Evolutionary conservation across 495 filamentous ascomycete genomes (phyloP).

Genomic region (Eremomyces bilateralis): DNA sequence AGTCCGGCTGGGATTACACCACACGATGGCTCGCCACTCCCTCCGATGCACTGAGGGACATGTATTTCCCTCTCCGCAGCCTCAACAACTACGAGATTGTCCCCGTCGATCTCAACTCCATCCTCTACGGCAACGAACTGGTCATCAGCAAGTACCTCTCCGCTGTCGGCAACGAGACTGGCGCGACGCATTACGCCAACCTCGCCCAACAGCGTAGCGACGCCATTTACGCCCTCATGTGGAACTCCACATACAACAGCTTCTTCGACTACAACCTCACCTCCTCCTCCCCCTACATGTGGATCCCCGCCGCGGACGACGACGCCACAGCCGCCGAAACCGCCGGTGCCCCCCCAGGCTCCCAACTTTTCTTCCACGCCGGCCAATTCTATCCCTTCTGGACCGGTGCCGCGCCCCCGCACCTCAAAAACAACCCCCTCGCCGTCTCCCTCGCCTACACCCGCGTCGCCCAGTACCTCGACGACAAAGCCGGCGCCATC

Average conservation of each 20-base stretch:
- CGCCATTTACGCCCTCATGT: slow-evolving; percentile 12
- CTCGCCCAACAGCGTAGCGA: slow-evolving; percentile 7
- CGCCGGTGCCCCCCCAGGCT: slow-evolving; percentile 8
- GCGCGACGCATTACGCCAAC: slow-evolving; percentile 3
- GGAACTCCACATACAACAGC: slow-evolving; percentile 8
- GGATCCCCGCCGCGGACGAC: slow-evolving; percentile 4
- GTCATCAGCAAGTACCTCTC: slow-evolving; percentile 7
- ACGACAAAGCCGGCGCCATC: slow-evolving; percentile 10
- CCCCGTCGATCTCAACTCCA: slow-evolving; percentile 13
- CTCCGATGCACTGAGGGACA: slow-evolving; percentile 11
- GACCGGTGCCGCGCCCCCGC: slow-evolving; percentile 11
- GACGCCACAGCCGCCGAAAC: slow-evolving; percentile 3
- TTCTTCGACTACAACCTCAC: slow-evolving; percentile 18
- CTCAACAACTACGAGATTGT: slow-evolving; percentile 11
- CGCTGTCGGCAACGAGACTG: slow-evolving; percentile 7
- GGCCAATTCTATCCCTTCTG: slow-evolving; percentile 16
- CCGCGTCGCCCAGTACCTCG: slow-evolving; percentile 6
- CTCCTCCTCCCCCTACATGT: slow-evolving; percentile 9
- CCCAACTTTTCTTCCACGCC: slow-evolving; percentile 6
- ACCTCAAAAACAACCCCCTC: slow-evolving; percentile 10
- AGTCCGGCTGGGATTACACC: slow-evolving; percentile 13
- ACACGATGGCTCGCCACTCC: slow-evolving; percentile 12
- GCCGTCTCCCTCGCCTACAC: slow-evolving; percentile 7
- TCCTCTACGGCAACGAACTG: slow-evolving; percentile 14
- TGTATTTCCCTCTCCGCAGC: slow-evolving; percentile 14